Evolutionary conservation across 2,329 filamentous ascomycete species (phyloP), one percentile per base, ranked within the genome.

Genomic region (Phaeoacremonium minimum): DNA sequence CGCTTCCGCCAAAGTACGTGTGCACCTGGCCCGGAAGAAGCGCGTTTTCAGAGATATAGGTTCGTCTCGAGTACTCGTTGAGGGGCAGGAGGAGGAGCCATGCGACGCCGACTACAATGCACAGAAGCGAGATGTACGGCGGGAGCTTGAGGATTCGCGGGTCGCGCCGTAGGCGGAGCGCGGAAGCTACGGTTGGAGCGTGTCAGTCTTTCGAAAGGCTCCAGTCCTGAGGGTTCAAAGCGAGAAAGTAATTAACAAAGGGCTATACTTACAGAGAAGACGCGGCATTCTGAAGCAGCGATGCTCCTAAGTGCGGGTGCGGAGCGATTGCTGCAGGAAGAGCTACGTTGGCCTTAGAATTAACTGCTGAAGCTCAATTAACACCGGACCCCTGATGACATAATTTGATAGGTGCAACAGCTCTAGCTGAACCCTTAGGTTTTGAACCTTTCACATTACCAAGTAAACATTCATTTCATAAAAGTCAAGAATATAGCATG

Each of bases 41-140:
- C 9, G 93, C 93, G 59, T 98, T 98, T 61, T 98, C 93, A 30
- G 91, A 97, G 40, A 98, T 93, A 61, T 98, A 98, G 1, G 91
- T 98, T 42, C 78, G 75, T 46, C 93, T 81, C 34, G 89, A 95
- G 67, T 97, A 95, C 47, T 90, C 78, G 61, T 97, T 77, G 36
- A 97, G 73, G 4, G 93, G 93, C 2, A 98, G 77, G 19, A 97
- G 73, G 15, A 96, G 77, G 12, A 98, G 80, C 87, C 91, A 98
- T 49, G 80, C 77, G 38, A 96, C 77, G 36, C 93, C 93, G 51
- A 95, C 76, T 33, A 91, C 52, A 50, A 97, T 80, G 63, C 86
- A 94, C 28, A 95, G 67, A 35, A 88, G 74, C 20, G 91, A 96
- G 20, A 97, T 67, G 66, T 94, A 91, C 12, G 89, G 87, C 28